These are phyloP conservation scores for Paracoccidioides lutzii DNA, from an alignment of 2,329 filamentous ascomycete genomes.

Conservation along the genomic window DNA sequence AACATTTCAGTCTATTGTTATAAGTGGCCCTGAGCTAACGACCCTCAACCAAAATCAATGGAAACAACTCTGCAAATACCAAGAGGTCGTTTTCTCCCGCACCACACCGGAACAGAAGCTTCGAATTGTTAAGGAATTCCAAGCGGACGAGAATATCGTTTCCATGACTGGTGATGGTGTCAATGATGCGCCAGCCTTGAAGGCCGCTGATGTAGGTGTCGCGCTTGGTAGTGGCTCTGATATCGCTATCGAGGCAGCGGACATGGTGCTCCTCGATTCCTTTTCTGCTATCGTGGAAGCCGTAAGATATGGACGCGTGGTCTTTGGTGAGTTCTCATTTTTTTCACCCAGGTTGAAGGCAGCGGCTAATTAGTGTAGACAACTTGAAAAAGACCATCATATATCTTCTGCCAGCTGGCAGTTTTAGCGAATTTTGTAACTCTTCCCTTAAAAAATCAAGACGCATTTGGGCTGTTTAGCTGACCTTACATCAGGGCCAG, in stretches of 20 bases:
- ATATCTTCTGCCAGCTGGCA: slow-evolving; percentile 61
- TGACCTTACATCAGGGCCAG: slow-evolving; percentile 40
- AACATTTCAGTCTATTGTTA: slow-evolving; percentile 41
- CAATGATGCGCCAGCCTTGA: slow-evolving; percentile 42
- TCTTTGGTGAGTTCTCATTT: slow-evolving; percentile 38
- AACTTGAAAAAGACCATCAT: slow-evolving; percentile 65
- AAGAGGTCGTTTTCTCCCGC: slow-evolving; percentile 62
- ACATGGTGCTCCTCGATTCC: slow-evolving; percentile 53
- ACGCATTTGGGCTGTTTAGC: not conserved
- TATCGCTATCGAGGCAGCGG: slow-evolving; percentile 49
- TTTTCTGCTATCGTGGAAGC: slow-evolving; percentile 62
- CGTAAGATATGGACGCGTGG: slow-evolving; percentile 57
- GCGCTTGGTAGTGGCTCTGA: slow-evolving; percentile 46
- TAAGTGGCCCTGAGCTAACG: slow-evolving; percentile 54
- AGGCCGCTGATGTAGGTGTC: slow-evolving; percentile 47
- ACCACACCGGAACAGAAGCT: slow-evolving; percentile 71
- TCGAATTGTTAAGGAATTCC: slow-evolving; percentile 64
- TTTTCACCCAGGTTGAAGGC: not conserved
- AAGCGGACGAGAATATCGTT: slow-evolving; percentile 45
- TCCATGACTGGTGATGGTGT: slow-evolving; percentile 40
- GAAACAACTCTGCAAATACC: slow-evolving; percentile 50
- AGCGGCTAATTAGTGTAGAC: slow-evolving; percentile 30
- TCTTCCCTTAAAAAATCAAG: not conserved
- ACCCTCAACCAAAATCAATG: slow-evolving; percentile 56
- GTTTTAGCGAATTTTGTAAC: slow-evolving; percentile 55